Conservation (phyloP, 495 filamentous ascomycete species). For the Neurospora intermedia region DNA sequence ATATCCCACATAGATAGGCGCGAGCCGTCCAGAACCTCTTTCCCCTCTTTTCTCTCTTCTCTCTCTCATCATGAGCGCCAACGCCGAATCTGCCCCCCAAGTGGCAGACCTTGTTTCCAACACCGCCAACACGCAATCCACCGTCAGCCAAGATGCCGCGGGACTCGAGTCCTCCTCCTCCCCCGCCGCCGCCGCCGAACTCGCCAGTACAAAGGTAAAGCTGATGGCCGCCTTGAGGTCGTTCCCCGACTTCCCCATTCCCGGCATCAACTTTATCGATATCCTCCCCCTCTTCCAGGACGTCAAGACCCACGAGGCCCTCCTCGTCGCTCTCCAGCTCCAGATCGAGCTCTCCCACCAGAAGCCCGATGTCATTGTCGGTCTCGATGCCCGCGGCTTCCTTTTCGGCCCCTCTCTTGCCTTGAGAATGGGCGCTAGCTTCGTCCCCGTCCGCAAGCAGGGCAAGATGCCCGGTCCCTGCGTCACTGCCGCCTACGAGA, state of each 20-base stretch:
- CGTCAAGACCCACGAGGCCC: conserved; percentile 57
- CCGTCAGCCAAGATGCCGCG: conserved; percentile 40
- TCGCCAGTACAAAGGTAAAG: conserved; percentile 85
- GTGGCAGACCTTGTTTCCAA: conserved; percentile 12
- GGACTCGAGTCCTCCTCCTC: conserved; percentile 47
- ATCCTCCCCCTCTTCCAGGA: conserved; percentile 93
- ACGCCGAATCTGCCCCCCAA: conserved; percentile 21
- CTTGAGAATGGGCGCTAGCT: conserved; percentile 71
- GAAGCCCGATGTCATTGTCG: conserved; percentile 83
- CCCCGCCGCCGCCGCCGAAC: conserved; percentile 72
- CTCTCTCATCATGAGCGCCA: conserved; percentile 49
- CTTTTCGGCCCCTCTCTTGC: conserved; percentile 90
- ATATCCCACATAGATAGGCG: conserved; percentile 12
- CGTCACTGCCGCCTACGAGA: conserved; percentile 71
- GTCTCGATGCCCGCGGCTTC: conserved; percentile 89
- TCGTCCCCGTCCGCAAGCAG: conserved; percentile 90
- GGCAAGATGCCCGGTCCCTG: conserved; percentile 92
- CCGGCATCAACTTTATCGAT: conserved; percentile 95
- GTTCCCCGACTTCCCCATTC: conserved; percentile 89
- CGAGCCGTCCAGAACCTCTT: conserved; percentile 11
- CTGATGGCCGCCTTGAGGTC: conserved; percentile 44
- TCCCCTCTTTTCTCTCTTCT: conserved; percentile 14
- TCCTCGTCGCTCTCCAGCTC: conserved; percentile 80
- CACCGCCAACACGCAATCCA: conserved; percentile 25
- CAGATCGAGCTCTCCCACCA: conserved; percentile 39